Conservation (phyloP, 129 eudicot genomes). For the Centaurea solstitialis region DNA sequence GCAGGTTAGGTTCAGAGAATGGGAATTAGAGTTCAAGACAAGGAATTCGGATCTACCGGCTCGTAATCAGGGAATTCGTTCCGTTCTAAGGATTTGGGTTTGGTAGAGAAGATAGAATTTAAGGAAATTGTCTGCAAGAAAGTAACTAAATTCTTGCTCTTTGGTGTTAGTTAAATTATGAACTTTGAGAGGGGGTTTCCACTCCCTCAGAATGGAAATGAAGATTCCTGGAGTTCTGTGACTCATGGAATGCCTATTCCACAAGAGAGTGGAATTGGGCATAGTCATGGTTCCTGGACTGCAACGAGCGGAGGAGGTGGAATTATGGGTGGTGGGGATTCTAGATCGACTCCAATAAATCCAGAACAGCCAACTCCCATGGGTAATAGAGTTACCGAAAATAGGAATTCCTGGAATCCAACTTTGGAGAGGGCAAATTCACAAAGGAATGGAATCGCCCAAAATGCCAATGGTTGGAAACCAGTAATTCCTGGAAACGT, state of each 20-base stretch:
- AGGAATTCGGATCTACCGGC: constrained; percentile 4
- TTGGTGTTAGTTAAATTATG: constrained; percentile 33
- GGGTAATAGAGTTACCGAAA: not conserved
- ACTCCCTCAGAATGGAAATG: constrained; percentile 11
- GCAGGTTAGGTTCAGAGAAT: constrained; percentile 29
- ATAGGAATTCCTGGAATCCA: constrained; percentile 20
- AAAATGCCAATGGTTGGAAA: not conserved
- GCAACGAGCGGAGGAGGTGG: not conserved
- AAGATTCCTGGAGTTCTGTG: constrained; percentile 19
- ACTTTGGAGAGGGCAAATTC: not conserved
- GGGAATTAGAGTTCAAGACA: constrained; percentile 6
- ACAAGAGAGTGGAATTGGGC: constrained; percentile 14
- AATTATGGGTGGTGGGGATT: constrained; percentile 11
- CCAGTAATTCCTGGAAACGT: not conserved
- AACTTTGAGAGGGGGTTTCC: constrained; percentile 44
- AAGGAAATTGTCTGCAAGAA: not conserved
- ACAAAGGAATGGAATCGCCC: constrained; percentile 14
- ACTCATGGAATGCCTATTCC: constrained; percentile 14
- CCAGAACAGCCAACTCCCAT: not conserved
- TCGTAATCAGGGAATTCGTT: not conserved
- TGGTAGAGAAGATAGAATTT: not conserved
- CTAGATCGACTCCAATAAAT: not conserved
- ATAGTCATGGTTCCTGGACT: not conserved
- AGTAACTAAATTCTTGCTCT: not conserved
- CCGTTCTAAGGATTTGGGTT: not conserved